Base-by-base conservation (phyloP, 441 rosid species). In the Eutrema salsugineum region DNA sequence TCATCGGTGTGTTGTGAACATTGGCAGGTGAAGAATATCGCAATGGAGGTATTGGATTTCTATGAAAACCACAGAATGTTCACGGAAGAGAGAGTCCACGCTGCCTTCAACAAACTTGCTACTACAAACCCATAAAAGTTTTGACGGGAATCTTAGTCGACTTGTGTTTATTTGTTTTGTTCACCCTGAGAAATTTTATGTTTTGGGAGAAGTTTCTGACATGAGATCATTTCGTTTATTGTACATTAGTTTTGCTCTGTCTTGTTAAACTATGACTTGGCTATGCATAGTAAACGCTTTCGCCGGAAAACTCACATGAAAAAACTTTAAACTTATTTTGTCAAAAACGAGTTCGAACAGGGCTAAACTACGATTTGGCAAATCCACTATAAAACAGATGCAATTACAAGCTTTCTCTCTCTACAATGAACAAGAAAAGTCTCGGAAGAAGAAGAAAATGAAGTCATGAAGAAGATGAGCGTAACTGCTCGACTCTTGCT, bases 11-110 rank as follows among this genome's bases (percentile, higher is more conserved):
- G 51, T 67, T 27, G 2, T 74, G 36, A 66, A 55, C 39, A 36
- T 68, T 80, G 77, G 63, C 84, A 91, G 98, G 96, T 93, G 71
- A 93, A 93, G 76, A 93, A 87, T 75, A 93, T 93, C 19, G 83
- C 97, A 12, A 86, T 89, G 89, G 93, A 91, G 85, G 89, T 93
- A 68, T 65, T 93, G 71, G 94, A 91, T 76, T 93, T 89, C 82
- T 93, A 91, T 47, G 98, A 93, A 72, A 84, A 83, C 77, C 84
- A 84, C 59, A 83, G 79, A 75, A 71, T 68, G 82, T 78, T 74
- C 50, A 11, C 91, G 0, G 98, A 91, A 0, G 93, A 89, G 68
- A 88, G 88, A 77, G 58, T 85, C 36, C 73, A 38, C 28, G 76
- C 80, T 3, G 94, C 87, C 53, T 80, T 91, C 75, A 76, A 19